Evolutionary conservation across 2,329 filamentous ascomycete genomes (phyloP).

Genomic region (Aspergillus hiratsukae): DNA sequence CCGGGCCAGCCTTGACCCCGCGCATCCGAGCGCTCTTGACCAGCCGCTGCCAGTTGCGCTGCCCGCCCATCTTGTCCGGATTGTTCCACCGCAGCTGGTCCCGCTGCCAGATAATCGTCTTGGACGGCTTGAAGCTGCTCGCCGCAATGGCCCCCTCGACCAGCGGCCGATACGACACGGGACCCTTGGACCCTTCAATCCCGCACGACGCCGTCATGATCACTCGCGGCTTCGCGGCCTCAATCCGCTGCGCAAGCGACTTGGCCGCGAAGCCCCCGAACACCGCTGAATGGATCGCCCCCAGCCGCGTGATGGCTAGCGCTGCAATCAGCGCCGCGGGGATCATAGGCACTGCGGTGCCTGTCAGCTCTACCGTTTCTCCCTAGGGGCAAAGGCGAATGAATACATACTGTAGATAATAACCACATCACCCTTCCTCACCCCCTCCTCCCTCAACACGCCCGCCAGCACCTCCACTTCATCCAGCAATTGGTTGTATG

Average conservation of each 20-base stretch:
- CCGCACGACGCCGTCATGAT: slow-evolving; percentile 89
- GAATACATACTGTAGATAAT: slow-evolving; percentile 72
- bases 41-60: slow-evolving; percentile 75
- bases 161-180: slow-evolving; percentile 70
- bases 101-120: slow-evolving; percentile 78
- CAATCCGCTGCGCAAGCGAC: slow-evolving; percentile 82
- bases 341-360: slow-evolving; percentile 81
- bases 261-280: slow-evolving; percentile 85
- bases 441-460: slow-evolving; percentile 75
- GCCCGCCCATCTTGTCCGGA: slow-evolving; percentile 60
- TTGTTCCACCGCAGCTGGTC: slow-evolving; percentile 70
- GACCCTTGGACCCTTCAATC: slow-evolving; percentile 79
- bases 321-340: slow-evolving; percentile 83
- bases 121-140: slow-evolving; percentile 65
- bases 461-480: slow-evolving; percentile 81
- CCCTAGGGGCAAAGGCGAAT: not conserved
- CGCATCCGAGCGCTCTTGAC: slow-evolving; percentile 66
- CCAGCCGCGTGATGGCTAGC: slow-evolving; percentile 73
- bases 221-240: slow-evolving; percentile 68
- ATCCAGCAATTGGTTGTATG: slow-evolving; percentile 68
- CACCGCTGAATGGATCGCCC: slow-evolving; percentile 85
- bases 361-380: not conserved
- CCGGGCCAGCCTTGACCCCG: slow-evolving; percentile 65
- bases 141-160: slow-evolving; percentile 68
- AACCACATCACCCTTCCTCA: slow-evolving; percentile 78